These are phyloP conservation scores for Coccomyxa sp. DNA, from an alignment of 139 green algal species.

Conservation along the genomic window DNA sequence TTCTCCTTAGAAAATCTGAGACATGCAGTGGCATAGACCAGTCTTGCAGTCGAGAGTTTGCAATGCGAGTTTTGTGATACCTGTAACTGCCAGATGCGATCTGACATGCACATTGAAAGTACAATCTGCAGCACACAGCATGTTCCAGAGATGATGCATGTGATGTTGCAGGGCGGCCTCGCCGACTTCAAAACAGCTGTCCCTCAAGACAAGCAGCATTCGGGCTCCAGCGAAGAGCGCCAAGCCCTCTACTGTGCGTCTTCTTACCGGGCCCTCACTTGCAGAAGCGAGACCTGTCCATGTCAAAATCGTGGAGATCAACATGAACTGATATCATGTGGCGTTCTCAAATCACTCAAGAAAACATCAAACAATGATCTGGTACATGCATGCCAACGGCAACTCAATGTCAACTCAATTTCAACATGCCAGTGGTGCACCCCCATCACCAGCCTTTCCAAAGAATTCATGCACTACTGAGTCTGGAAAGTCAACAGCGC, in stretches of 20 bases:
- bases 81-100: too few relatives aligned
- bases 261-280: neutral
- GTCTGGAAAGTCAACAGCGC: too few relatives aligned
- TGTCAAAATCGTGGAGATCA: too few relatives aligned
- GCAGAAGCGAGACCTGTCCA: too few relatives aligned
- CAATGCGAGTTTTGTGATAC: neutral
- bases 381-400: neutral
- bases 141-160: neutral
- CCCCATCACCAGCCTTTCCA: too few relatives aligned
- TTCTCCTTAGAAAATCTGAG: neutral
- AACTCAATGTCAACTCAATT: neutral
- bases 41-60: neutral
- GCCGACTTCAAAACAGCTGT: neutral
- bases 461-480: too few relatives aligned
- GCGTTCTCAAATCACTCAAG: neutral
- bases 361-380: neutral
- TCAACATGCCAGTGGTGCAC: neutral
- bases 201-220: neutral
- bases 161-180: conserved; percentile 21
- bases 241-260: conserved; percentile 59
- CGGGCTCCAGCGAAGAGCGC: conserved; percentile 27
- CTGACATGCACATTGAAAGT: too few relatives aligned
- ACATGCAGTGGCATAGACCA: neutral
- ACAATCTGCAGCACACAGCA: neutral
- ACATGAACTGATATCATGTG: too few relatives aligned